Evolutionary conservation across 1,139 yeast genomes (phyloP).

Genomic region (Yamadazyma aaseri): DNA sequence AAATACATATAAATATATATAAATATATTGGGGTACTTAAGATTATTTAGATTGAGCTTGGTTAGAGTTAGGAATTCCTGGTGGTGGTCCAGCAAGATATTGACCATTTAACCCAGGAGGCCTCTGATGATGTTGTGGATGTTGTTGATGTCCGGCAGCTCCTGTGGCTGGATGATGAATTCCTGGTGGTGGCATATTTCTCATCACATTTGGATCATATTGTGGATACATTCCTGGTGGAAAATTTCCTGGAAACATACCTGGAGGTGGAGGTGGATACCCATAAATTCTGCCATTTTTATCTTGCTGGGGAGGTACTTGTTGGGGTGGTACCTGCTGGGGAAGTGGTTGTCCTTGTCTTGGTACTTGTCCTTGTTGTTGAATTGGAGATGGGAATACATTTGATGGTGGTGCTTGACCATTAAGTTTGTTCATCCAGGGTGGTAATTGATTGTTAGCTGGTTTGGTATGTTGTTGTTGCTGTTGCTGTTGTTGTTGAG

Average conservation of each 20-base stretch:
- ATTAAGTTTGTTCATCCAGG: slow-evolving; percentile 17
- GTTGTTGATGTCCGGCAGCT: slow-evolving; percentile 7
- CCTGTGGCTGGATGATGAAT: slow-evolving; percentile 4
- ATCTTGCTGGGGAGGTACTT: neutral
- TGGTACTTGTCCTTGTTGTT: neutral
- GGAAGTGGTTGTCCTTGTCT: neutral
- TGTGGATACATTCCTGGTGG: slow-evolving; percentile 16
- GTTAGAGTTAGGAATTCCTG: no score
- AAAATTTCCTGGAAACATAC: slow-evolving; percentile 23
- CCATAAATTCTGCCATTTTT: no score
- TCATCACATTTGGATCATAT: slow-evolving; percentile 6
- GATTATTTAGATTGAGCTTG: neutral
- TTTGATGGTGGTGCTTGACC: slow-evolving; percentile 14
- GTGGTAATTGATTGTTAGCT: slow-evolving; percentile 10
- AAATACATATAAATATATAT: no score
- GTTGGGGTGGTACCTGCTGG: slow-evolving; percentile 9
- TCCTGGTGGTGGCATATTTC: slow-evolving; percentile 9
- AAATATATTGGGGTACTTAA: neutral
- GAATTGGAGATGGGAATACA: neutral
- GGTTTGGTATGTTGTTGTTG: no score
- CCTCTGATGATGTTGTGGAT: slow-evolving; percentile 12
- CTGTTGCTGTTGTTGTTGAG: slow-evolving; percentile 1
- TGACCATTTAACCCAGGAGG: no score
- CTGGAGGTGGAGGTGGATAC: slow-evolving; percentile 36
- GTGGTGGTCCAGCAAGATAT: no score